phyloP scores from a whole-genome alignment of 2,329 filamentous ascomycete genomes.

The Diaporthe citrichinensis region DNA sequence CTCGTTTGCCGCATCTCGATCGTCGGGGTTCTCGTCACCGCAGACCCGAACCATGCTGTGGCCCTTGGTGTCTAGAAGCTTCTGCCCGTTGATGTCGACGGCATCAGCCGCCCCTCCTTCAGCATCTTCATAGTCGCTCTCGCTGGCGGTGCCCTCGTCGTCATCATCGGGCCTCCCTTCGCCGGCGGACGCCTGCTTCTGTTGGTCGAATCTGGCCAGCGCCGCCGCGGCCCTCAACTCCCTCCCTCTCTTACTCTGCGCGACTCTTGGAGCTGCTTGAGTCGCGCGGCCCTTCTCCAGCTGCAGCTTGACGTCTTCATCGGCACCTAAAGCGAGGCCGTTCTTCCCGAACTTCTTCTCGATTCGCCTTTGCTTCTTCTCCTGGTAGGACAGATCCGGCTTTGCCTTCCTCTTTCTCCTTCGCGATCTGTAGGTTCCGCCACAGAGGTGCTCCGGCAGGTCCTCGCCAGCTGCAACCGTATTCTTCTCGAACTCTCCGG shows the following conservation, averaged over 20 bases:
- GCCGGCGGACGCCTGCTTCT: constrained; percentile 65
- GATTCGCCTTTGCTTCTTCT: constrained; percentile 80
- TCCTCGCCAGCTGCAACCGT: constrained; percentile 66
- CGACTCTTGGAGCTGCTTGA: constrained; percentile 79
- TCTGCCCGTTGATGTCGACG: constrained; percentile 74
- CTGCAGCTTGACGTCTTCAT: constrained; percentile 74
- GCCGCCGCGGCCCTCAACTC: constrained; percentile 84
- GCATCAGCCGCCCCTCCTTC: constrained; percentile 65
- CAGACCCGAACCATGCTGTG: constrained; percentile 81
- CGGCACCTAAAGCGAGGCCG: constrained; percentile 78
- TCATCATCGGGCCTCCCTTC: constrained; percentile 50
- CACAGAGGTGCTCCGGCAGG: constrained; percentile 81
- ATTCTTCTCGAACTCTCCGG: constrained; percentile 71
- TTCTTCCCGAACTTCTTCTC: constrained; percentile 82
- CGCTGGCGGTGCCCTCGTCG: constrained; percentile 53
- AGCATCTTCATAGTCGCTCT: constrained; percentile 59
- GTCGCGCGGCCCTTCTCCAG: constrained; percentile 76
- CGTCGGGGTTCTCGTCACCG: constrained; percentile 74
- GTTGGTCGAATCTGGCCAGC: constrained; percentile 77
- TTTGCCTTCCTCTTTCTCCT: constrained; percentile 67
- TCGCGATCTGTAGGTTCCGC: constrained; percentile 80
- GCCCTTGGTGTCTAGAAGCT: constrained; percentile 76
- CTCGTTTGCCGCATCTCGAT: constrained; percentile 72
- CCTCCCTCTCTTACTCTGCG: constrained; percentile 79
- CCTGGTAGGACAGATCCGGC: constrained; percentile 74